Evolutionary conservation across 768 basidiomycete genomes (phyloP).

Genomic region (Daedaleopsis sinensis): DNA sequence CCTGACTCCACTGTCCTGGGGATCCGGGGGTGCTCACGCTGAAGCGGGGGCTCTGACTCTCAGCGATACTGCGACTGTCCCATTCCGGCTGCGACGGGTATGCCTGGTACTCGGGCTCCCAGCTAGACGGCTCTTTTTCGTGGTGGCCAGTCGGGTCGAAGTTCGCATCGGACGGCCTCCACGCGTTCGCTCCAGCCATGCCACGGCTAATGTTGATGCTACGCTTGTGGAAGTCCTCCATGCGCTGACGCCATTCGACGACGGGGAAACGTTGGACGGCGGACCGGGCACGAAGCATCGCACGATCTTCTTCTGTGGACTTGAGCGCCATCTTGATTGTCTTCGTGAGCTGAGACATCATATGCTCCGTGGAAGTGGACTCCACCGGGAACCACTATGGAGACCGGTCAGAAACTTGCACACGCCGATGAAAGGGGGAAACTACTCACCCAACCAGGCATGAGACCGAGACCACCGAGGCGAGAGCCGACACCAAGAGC

Average conservation of each 20-base stretch:
- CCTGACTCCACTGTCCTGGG: constrained; percentile 67
- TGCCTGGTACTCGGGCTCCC: constrained; percentile 71
- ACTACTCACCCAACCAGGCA: constrained; percentile 92
- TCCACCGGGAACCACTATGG: constrained; percentile 95
- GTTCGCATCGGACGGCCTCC: constrained; percentile 71
- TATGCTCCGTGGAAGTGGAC: constrained; percentile 88
- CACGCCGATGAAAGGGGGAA: not conserved
- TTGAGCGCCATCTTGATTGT: constrained; percentile 94
- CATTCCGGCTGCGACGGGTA: constrained; percentile 76
- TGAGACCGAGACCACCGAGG: constrained; percentile 91
- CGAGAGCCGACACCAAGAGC: constrained; percentile 94
- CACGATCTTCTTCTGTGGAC: constrained; percentile 88
- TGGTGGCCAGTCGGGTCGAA: constrained; percentile 35
- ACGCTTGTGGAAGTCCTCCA: constrained; percentile 92
- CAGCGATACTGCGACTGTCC: constrained; percentile 63
- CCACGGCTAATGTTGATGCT: constrained; percentile 74
- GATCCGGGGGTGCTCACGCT: constrained; percentile 48
- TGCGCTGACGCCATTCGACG: constrained; percentile 95
- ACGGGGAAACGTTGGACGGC: constrained; percentile 97
- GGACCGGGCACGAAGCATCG: constrained; percentile 89
- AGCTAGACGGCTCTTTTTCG: constrained; percentile 74
- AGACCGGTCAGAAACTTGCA: constrained; percentile 5
- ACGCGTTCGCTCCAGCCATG: constrained; percentile 72
- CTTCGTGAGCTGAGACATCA: constrained; percentile 93
- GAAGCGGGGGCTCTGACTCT: constrained; percentile 34